Conservation (phyloP, 2,329 filamentous ascomycete genomes). For the Macrophomina tecta region DNA sequence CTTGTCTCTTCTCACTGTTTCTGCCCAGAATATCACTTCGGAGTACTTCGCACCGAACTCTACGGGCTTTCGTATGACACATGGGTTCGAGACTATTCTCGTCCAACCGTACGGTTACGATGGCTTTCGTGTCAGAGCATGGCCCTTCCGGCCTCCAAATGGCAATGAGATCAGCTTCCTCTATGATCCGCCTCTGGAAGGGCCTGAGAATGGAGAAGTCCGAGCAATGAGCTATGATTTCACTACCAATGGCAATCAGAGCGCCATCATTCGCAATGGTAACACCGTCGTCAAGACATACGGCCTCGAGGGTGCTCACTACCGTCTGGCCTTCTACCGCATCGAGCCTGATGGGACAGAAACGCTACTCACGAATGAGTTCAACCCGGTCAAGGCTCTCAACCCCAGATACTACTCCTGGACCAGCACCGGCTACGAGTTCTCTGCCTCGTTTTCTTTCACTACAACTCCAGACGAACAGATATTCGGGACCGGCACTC, state of each 20-base stretch:
- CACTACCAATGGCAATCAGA: slow-evolving; percentile 40
- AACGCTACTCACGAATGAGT: slow-evolving; percentile 46
- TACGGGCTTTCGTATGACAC: slow-evolving; percentile 42
- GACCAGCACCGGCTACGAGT: slow-evolving; percentile 44
- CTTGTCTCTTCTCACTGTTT: background rate
- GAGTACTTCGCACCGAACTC: slow-evolving; percentile 34
- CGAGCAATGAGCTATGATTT: slow-evolving; percentile 43
- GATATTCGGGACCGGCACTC: slow-evolving; percentile 41
- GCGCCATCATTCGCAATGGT: slow-evolving; percentile 43
- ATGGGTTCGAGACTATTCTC: slow-evolving; percentile 48
- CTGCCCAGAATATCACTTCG: slow-evolving; percentile 8
- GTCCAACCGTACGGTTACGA: slow-evolving; percentile 50
- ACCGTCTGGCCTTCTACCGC: slow-evolving; percentile 45
- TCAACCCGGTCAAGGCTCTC: slow-evolving; percentile 41
- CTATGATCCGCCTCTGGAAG: slow-evolving; percentile 49
- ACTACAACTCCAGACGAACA: slow-evolving; percentile 42
- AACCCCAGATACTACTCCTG: slow-evolving; percentile 46
- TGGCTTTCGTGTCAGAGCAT: slow-evolving; percentile 48
- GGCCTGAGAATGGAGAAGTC: slow-evolving; percentile 41
- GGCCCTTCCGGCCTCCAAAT: slow-evolving; percentile 45
- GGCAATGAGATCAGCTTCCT: slow-evolving; percentile 47
- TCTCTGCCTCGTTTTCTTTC: slow-evolving; percentile 45
- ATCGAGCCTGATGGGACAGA: slow-evolving; percentile 43
- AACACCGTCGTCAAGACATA: slow-evolving; percentile 46
- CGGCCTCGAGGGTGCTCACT: slow-evolving; percentile 40